phyloP scores from a whole-genome alignment of 139 green algal species.

The Helicosporidium sp. region DNA sequence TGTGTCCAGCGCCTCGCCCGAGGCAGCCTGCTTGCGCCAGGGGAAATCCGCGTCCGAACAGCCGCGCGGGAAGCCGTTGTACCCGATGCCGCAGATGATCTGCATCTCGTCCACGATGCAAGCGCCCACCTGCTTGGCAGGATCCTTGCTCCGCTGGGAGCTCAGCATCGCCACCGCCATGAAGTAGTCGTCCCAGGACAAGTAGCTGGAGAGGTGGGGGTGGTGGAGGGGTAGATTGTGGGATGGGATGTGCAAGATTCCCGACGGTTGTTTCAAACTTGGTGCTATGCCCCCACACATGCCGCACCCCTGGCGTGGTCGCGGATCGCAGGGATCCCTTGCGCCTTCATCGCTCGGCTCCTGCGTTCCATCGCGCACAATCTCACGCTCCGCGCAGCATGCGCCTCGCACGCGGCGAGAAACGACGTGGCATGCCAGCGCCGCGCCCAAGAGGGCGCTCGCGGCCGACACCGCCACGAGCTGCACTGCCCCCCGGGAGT shows the following conservation, averaged over 20 bases:
- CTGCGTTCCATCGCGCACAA: not conserved
- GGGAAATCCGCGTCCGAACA: conserved; percentile 67
- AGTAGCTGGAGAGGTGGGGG: conserved; percentile 30
- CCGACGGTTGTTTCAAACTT: no score
- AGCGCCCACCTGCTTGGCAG: conserved; percentile 82
- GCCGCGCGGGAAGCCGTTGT: conserved; percentile 96
- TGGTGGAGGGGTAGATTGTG: no score
- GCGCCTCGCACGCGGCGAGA: no score
- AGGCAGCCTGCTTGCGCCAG: conserved; percentile 57
- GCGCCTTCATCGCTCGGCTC: not conserved
- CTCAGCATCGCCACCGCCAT: conserved; percentile 91
- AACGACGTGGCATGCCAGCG: no score
- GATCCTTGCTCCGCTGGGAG: conserved; percentile 85
- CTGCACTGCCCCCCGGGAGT: no score
- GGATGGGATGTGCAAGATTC: no score
- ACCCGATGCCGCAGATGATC: conserved; percentile 93
- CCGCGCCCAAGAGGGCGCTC: no score
- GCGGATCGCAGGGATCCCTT: conserved; percentile 12
- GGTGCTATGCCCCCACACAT: not conserved
- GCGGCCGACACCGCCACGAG: no score
- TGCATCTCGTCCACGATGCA: conserved; percentile 67
- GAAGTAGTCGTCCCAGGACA: conserved; percentile 98
- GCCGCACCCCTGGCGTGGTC: conserved; percentile 6
- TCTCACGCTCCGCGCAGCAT: no score
- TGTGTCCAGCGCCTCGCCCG: conserved; percentile 52